Evolutionary conservation across 768 basidiomycete species (phyloP), one percentile per base, ranked within the genome.

Genomic region (Mycena chlorophos): DNA sequence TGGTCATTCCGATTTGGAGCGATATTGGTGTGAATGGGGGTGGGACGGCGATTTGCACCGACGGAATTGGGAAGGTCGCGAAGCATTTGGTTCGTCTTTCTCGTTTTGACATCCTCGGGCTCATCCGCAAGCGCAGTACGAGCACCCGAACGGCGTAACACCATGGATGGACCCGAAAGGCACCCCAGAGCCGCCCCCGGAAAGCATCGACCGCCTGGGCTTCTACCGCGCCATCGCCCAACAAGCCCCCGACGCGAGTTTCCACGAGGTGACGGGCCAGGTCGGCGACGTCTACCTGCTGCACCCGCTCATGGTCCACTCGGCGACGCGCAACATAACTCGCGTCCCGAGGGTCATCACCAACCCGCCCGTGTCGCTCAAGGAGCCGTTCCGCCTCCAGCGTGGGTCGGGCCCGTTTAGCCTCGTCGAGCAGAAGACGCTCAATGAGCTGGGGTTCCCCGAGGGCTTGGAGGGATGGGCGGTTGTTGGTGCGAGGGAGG

Each of bases 281-380:
- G 66, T 79, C 39, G 85, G 84, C n/a, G 85, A 86, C 64, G 84
- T 86, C 14, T 78, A 85, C 19, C 72, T 86, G 37, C 71, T 85
- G 70, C 83, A 86, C 67, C 82, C 84, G 13, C 67, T 86, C 48
- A 86, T 86, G 82, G 66, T 85, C 59, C 86, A 86, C 62, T 80
- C 83, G 13, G 84, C 84, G 12, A 81, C 82, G 28, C 82, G 79
- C 66, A 87, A 86, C 64, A 71, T 79, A 60, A 69, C 79, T 37
- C 78, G 85, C 23, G 68, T 75, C 19, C 82, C 80, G 23, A 73
- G 84, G 57, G 72, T 87, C 51, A 87, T 87, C 65, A 85, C 84
- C 40, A 87, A 87, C 60, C 85, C 85, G 51, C 83, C 84, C 3
- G 83, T 85, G 5, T 69, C 77, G 31, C 69, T 85, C 49, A 75